These are phyloP conservation scores for Fusarium nematophilum DNA, from an alignment of 2,329 filamentous ascomycete species.

Conservation along the genomic window DNA sequence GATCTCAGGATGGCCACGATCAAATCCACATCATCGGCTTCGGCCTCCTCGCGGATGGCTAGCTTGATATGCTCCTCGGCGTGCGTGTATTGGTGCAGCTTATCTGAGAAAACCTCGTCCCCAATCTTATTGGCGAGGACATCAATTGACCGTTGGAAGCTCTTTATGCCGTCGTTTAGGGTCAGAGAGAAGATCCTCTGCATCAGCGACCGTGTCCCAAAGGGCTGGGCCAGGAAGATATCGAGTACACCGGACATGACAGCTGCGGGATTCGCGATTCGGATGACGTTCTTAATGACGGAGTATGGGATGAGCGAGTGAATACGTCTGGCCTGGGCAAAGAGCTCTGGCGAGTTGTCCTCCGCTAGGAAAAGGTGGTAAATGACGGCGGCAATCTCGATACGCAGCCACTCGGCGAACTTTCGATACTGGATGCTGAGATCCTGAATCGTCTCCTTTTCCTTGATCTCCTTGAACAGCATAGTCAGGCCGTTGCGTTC, in stretches of 20 bases:
- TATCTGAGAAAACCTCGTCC: conserved; percentile 82
- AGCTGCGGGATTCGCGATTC: conserved; percentile 93
- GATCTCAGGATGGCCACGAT: conserved; percentile 87
- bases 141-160: conserved; percentile 89
- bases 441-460: conserved; percentile 87
- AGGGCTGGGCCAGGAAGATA: conserved; percentile 94
- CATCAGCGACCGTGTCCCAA: conserved; percentile 88
- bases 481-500: conserved; percentile 86
- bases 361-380: conserved; percentile 98
- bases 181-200: conserved; percentile 95
- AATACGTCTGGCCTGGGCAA: conserved; percentile 92
- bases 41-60: conserved; percentile 78
- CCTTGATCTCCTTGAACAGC: conserved; percentile 91
- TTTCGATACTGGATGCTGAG: conserved; percentile 96
- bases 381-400: conserved; percentile 94
- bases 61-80: conserved; percentile 80
- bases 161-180: conserved; percentile 87
- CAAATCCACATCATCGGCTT: conserved; percentile 80
- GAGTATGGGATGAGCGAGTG: conserved; percentile 95
- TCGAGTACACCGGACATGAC: conserved; percentile 98
- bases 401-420: conserved; percentile 97
- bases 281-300: conserved; percentile 94
- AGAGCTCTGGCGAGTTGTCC: conserved; percentile 96
- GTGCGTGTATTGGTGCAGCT: conserved; percentile 83
- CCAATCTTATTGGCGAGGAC: conserved; percentile 79